A percentile compares a stretch with the other conserved stretches of the same genome.
phyloP scores from a whole-genome alignment of 1,284 basidiomycete genomes.

The Ustilago vetiveriae region DNA sequence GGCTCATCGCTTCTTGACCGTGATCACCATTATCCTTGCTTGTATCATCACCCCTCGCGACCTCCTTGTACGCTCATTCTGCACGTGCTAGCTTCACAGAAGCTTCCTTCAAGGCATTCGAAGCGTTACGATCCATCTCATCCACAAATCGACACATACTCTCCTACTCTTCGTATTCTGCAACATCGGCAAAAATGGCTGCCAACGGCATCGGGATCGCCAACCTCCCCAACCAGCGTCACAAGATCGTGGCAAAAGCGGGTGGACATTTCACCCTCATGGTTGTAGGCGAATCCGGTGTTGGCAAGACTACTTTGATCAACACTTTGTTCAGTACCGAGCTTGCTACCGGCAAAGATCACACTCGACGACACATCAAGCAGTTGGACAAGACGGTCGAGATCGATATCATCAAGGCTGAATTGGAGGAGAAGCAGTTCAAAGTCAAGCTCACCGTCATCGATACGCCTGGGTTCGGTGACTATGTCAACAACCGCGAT shows the following conservation, averaged over 20 bases:
- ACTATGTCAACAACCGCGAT: slow-evolving; percentile 99
- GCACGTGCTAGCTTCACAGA: no score
- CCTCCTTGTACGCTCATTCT: not conserved
- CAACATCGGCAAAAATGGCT: slow-evolving; percentile 33
- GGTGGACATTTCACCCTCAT: slow-evolving; percentile 99
- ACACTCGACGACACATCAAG: slow-evolving; percentile 88
- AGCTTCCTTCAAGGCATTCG: no score
- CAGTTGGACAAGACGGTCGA: slow-evolving; percentile 99
- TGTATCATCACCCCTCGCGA: no score
- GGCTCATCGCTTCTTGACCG: no score
- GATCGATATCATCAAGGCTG: slow-evolving; percentile 73
- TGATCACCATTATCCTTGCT: no score
- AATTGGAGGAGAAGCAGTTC: slow-evolving; percentile 97
- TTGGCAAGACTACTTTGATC: slow-evolving; percentile 72
- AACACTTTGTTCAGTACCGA: slow-evolving; percentile 99
- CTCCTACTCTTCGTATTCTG: no score
- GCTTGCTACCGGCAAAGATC: slow-evolving; percentile 90
- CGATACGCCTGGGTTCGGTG: slow-evolving; percentile 97
- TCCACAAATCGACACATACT: no score
- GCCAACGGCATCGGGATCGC: slow-evolving; percentile 72
- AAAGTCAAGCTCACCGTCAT: slow-evolving; percentile 99
- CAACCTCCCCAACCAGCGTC: slow-evolving; percentile 91
- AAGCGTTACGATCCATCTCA: no score
- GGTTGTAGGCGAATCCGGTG: slow-evolving; percentile 85
- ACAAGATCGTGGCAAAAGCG: slow-evolving; percentile 81